Conservation (phyloP, 306 rosid genomes). For the Crataegus laevigata region DNA sequence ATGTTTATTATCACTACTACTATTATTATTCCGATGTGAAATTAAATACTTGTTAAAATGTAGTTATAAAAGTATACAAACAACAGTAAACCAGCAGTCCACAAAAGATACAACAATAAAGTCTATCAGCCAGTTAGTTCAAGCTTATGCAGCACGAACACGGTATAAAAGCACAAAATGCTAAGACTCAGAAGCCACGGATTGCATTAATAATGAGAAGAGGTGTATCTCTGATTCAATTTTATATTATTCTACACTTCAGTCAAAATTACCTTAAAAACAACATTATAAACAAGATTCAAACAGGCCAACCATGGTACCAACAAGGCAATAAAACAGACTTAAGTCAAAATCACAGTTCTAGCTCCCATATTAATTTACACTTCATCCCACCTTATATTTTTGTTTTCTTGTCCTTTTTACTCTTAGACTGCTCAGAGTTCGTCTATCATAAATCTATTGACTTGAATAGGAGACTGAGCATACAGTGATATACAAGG, state of each 20-base stretch:
- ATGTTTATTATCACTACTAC: neutral
- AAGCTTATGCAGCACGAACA: neutral
- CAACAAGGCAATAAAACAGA: neutral
- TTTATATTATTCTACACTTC: neutral
- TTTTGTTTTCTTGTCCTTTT: neutral
- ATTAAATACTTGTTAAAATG: neutral
- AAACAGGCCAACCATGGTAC: neutral
- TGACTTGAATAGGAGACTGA: neutral
- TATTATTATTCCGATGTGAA: neutral
- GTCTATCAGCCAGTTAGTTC: neutral
- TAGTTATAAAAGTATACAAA: neutral
- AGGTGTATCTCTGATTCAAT: neutral
- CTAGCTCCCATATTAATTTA: neutral
- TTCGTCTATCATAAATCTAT: neutral
- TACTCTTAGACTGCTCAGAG: neutral
- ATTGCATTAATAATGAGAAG: neutral
- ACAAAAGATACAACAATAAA: neutral
- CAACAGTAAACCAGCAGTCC: neutral
- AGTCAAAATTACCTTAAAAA: neutral
- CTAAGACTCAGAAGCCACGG: neutral
- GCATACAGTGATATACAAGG: neutral
- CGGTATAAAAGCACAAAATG: neutral
- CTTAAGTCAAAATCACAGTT: neutral
- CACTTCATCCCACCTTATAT: neutral
- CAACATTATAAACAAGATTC: neutral